Conservation (phyloP, 257 asterid species). For the Cynanchum wilfordii region DNA sequence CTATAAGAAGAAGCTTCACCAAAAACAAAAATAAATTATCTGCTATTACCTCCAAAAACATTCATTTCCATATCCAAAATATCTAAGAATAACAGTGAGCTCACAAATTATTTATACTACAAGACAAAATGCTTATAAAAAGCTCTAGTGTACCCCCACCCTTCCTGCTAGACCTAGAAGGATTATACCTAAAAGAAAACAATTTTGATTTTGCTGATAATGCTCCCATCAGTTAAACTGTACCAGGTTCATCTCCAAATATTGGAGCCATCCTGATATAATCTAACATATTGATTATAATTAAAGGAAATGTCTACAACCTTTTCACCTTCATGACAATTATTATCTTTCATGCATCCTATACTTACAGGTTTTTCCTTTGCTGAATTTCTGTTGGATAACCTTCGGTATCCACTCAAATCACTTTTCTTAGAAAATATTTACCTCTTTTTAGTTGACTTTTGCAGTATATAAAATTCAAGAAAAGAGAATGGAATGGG, state of each 20-base stretch:
- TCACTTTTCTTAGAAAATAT: neutral
- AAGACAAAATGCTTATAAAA: neutral
- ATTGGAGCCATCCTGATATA: neutral
- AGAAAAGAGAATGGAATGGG: neutral
- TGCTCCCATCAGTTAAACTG: neutral
- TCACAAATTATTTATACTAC: neutral
- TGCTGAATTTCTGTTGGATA: neutral
- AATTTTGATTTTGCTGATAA: neutral
- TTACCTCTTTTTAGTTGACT: neutral
- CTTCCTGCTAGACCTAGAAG: neutral
- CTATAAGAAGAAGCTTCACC: neutral
- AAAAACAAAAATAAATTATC: neutral
- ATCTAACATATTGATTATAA: neutral
- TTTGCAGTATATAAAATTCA: neutral
- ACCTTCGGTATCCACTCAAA: neutral
- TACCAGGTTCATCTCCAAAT: neutral
- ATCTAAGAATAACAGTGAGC: neutral
- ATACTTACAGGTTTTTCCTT: neutral
- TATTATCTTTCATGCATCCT: neutral
- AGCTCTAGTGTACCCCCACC: neutral
- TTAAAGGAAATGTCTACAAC: neutral
- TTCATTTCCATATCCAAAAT: neutral
- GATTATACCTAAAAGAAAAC: neutral
- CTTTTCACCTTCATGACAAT: neutral
- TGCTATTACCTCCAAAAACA: neutral